These are phyloP conservation scores for Neofusicoccum parvum DNA, from an alignment of 2,329 filamentous ascomycete genomes.

Conservation along the genomic window DNA sequence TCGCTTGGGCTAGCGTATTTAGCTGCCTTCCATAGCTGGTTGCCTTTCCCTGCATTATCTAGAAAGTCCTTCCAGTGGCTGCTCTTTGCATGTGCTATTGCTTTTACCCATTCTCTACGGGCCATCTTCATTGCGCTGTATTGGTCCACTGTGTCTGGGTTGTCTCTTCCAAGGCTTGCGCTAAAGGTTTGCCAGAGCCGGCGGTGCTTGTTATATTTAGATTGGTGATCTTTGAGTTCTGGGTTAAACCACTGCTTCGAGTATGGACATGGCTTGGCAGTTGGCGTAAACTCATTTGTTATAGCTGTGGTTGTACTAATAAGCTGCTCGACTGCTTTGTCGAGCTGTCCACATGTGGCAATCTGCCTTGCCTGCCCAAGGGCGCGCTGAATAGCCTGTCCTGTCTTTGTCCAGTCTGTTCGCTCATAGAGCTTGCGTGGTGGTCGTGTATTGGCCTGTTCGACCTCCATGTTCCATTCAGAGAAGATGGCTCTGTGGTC, in stretches of 20 bases:
- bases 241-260: neutral
- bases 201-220: neutral
- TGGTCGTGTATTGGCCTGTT: too few species aligned
- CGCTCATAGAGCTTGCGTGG: neutral
- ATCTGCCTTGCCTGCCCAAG: neutral
- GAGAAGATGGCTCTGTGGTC: constrained; percentile 1
- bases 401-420: neutral
- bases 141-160: neutral
- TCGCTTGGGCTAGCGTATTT: constrained; percentile 1
- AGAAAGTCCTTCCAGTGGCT: constrained; percentile 12
- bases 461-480: too few species aligned
- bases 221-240: neutral
- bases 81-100: neutral
- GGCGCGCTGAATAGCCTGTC: neutral
- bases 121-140: neutral
- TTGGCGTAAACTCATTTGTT: neutral
- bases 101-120: neutral
- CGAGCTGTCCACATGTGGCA: neutral
- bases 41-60: neutral
- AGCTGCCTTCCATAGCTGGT: constrained; percentile 2
- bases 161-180: neutral
- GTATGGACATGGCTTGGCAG: constrained; percentile 1
- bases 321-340: neutral
- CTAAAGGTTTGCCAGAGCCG: neutral
- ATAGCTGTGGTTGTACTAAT: neutral